Percentiles rank a stretch among this genome's conserved stretches.
Conservation (phyloP, 768 basidiomycete species). For the Collybiopsis confluens region DNA sequence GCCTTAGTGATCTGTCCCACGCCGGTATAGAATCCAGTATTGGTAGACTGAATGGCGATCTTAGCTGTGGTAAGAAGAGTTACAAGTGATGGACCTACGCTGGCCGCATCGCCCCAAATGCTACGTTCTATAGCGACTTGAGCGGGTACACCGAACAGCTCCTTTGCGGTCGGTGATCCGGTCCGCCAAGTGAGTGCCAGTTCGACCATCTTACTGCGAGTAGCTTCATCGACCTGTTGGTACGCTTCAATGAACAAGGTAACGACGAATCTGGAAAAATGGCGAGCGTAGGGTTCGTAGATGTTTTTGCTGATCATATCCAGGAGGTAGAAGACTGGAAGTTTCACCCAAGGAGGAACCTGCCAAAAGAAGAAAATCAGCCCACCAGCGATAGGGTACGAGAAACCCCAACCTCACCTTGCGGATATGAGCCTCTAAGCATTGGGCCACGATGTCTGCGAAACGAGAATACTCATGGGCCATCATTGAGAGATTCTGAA, state of each 20-base stretch:
- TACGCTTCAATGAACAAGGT: constrained; percentile 87
- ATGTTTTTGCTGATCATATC: constrained; percentile 98
- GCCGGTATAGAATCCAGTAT: constrained; percentile 29
- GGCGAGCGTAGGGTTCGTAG: constrained; percentile 84
- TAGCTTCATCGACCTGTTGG: constrained; percentile 75
- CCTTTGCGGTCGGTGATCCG: constrained; percentile 73
- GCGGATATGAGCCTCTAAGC: constrained; percentile 80
- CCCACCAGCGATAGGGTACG: constrained; percentile 31
- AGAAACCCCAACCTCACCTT: constrained; percentile 56
- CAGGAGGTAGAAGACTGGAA: constrained; percentile 91
- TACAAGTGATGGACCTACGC: constrained; percentile 29
- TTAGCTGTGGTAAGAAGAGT: constrained; percentile 3
- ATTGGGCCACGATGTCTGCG: constrained; percentile 75
- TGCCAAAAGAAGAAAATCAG: constrained; percentile 65
- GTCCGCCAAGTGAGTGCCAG: constrained; percentile 95
- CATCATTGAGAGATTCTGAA: constrained; percentile 87
- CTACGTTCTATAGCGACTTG: constrained; percentile 83
- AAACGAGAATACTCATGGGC: constrained; percentile 84
- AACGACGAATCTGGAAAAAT: constrained; percentile 79
- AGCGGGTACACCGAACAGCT: constrained; percentile 78
- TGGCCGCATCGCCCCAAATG: constrained; percentile 62
- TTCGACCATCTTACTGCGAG: constrained; percentile 95
- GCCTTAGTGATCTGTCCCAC: constrained; percentile 58
- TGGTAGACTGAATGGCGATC: constrained; percentile 6
- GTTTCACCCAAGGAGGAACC: constrained; percentile 87